Base-by-base conservation (phyloP, 2,329 filamentous ascomycete genomes). In the Xylaria arbuscula region DNA sequence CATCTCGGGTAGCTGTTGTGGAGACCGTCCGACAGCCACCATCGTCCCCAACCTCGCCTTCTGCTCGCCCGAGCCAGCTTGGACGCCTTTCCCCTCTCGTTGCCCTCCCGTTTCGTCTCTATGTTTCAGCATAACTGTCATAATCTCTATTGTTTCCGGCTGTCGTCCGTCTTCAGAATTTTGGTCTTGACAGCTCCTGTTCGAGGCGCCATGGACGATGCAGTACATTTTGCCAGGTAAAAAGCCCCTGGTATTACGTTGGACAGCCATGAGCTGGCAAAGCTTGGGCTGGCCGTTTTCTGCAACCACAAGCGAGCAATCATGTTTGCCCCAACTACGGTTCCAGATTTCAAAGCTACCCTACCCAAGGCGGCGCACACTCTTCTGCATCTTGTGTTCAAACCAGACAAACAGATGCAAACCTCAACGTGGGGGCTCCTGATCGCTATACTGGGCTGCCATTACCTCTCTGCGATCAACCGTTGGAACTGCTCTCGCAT, bases 371-470 rank as follows among this genome's bases (percentile, higher is more conserved):
- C 57, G 57, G 61, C 56, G 50, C 56, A 63, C 32, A 55, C 47
- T 34, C n/a, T 34, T 45, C 34, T 53, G n/a, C 53, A 11, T 59
- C 62, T 28, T 58, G 19, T n/a, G 57, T 19, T 47, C 64, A 56
- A 57, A 51, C 62, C 60, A 63, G 64, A 28, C 19, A 24, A 57
- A n/a, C 55, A 28, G 28, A 28, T 28, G 22, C 51, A 54, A 48
- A 32, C 9, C 32, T 47, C 17, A 62, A 68, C 68, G 68, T 68
- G 64, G 61, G 64, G 64, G 61, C 55, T 56, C 45, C 36, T 57
- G 19, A 32, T 62, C 19, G 22, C 28, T 40, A 64, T 13, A 36
- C 51, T 48, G 66, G 54, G 67, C 55, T 69, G 54, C 38, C 38
- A 19, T 51, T 28, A 34, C 50, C 3, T 40, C 38, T 51, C 28